These are phyloP conservation scores for Sporisorium reilianum DNA, from an alignment of 1,284 basidiomycete species.

Conservation along the genomic window DNA sequence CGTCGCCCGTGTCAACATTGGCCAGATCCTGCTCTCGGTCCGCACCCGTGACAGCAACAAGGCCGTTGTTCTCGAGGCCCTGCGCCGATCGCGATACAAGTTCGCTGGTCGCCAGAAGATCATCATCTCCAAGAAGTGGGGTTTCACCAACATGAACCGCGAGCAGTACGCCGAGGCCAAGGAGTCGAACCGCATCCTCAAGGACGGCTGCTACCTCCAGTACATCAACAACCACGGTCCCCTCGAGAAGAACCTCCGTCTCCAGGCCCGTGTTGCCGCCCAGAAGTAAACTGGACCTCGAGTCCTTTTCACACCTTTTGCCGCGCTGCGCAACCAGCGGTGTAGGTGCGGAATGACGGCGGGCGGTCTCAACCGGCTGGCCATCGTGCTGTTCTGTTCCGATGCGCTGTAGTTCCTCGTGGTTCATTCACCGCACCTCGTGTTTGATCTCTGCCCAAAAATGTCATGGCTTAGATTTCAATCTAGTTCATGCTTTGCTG, in stretches of 20 bases:
- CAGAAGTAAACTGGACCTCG: constrained; percentile 58
- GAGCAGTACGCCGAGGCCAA: constrained; percentile 89
- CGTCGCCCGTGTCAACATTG: constrained; percentile 94
- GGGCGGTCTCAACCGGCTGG: background rate
- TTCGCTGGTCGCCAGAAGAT: constrained; percentile 99
- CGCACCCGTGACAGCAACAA: constrained; percentile 91
- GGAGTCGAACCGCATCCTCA: constrained; percentile 74
- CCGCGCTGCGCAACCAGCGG: constrained; percentile 17
- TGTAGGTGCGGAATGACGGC: constrained; percentile 17
- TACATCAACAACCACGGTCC: constrained; percentile 68
- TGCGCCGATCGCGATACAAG: constrained; percentile 89
- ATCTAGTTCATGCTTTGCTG: constrained; percentile 39
- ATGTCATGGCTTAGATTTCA: constrained; percentile 30
- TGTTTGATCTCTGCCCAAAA: constrained; percentile 19
- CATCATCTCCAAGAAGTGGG: constrained; percentile 79
- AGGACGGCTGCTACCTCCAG: constrained; percentile 68
- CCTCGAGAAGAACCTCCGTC: constrained; percentile 65
- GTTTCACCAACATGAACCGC: constrained; percentile 94
- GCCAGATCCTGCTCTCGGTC: constrained; percentile 95
- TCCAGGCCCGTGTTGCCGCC: constrained; percentile 66
- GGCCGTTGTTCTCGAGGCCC: constrained; percentile 92
- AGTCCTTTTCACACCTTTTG: background rate
- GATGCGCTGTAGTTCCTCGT: constrained; percentile 33
- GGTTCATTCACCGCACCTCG: constrained; percentile 16
- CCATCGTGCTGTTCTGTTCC: background rate